Base-by-base conservation (phyloP, 805 yeast species). In the Saturnispora diversa region DNA sequence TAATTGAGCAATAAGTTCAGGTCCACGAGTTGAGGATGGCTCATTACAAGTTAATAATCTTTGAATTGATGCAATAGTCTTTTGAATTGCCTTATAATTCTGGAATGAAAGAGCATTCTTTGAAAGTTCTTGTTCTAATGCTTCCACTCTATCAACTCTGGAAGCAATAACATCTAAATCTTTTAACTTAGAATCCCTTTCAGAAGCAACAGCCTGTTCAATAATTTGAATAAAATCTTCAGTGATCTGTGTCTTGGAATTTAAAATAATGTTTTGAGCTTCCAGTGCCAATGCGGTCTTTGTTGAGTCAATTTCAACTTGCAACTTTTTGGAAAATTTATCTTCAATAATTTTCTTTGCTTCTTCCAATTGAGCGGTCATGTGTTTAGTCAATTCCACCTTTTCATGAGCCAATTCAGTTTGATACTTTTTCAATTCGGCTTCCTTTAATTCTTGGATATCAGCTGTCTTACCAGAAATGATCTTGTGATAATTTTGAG, bases 101-200 rank as follows among this genome's bases (percentile, higher is more conserved):
- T 60, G 48, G 33, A 62, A 54, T 9, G 56, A 40, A 15, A 68
- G 69, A 13, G 77, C 68, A 36, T 68, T 51, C 25, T 63, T 60
- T 52, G 74, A 50, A 48, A 64, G 41, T 55, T 63, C 51, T 58
- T 60, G 40, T 48, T 67, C 80, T 44, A 82, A 65, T 24, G 69
- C 62, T 56, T 75, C 80, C 45, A 90, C 68, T 26, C 71, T 68
- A 20, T 61, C 66, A 38, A 83, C 65, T 51, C 77, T 70, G 9
- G 64, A 46, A 50, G 72, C 66, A 42, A 92, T 69, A 42, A 76
- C 74, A 25, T 71, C 70, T 53, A 92, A 69, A 52, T 80, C 70
- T 35, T 81, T 70, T 52, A 88, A 73, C 56, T 92, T 79, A 21
- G 87, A 85, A 47, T 79, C 69, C 63, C 97, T 79, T 68, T 83